Evolutionary conservation across 495 filamentous ascomycete species (phyloP).

Genomic region (Hyphodiscus hymeniophilus): DNA sequence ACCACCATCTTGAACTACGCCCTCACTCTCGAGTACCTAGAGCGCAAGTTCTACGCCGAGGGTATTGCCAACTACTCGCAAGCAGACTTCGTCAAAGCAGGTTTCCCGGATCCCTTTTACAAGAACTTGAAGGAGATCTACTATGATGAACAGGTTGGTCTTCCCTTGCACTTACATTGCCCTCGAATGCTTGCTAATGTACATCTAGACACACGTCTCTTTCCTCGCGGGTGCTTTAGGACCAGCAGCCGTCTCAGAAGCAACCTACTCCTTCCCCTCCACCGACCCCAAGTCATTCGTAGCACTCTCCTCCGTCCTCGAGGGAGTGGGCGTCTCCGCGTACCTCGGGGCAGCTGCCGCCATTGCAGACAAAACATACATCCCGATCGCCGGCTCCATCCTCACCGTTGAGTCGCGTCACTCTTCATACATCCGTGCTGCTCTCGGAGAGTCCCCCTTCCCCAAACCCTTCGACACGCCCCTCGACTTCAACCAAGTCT

Average conservation of each 20-base stretch:
- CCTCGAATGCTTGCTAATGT: no score
- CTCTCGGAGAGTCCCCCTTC: constrained; percentile 28
- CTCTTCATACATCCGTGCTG: constrained; percentile 33
- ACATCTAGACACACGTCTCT: constrained; percentile 30
- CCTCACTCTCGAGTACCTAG: constrained; percentile 38
- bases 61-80: constrained; percentile 48
- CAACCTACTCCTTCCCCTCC: constrained; percentile 35
- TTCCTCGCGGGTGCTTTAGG: constrained; percentile 32
- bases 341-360: constrained; percentile 28
- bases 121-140: constrained; percentile 32
- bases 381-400: constrained; percentile 38
- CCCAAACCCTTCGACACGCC: constrained; percentile 36
- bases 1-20: constrained; percentile 19
- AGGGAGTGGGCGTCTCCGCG: constrained; percentile 30
- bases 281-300: constrained; percentile 35
- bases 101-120: constrained; percentile 44
- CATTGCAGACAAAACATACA: constrained; percentile 32
- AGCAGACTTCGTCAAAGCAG: constrained; percentile 41
- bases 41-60: constrained; percentile 44
- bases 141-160: constrained; percentile 12
- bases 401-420: constrained; percentile 41
- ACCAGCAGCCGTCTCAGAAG: constrained; percentile 24
- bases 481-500: constrained; percentile 36
- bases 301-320: constrained; percentile 33
- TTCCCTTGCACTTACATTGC: no score